Conservation (phyloP, 192 early-diverging fungal genomes). For the Coemansia sp. region DNA sequence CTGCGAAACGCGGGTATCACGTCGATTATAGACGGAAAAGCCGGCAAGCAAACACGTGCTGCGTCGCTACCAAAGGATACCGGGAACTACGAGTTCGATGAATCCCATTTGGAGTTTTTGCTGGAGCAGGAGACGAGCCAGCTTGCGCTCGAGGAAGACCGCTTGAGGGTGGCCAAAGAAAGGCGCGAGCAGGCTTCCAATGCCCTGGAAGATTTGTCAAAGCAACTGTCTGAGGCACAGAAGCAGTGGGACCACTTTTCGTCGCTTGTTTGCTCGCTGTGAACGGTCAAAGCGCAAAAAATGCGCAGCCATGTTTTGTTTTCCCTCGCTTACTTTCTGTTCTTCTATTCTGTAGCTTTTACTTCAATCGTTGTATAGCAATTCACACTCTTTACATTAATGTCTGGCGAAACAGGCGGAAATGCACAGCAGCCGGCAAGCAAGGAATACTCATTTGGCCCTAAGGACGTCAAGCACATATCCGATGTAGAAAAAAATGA, state of each 20-base stretch:
- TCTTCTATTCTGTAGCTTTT: background rate
- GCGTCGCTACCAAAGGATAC: constrained; percentile 18
- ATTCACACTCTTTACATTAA: background rate
- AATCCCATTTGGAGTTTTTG: constrained; percentile 25
- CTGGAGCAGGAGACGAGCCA: constrained; percentile 37
- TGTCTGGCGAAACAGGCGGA: background rate
- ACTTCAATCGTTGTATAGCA: background rate
- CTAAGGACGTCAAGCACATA: constrained; percentile 3
- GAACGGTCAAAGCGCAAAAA: background rate
- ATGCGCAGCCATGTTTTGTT: constrained; percentile 10
- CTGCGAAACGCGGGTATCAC: constrained; percentile 42
- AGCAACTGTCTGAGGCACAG: constrained; percentile 22
- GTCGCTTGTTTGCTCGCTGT: constrained; percentile 18
- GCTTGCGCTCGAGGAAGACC: constrained; percentile 25
- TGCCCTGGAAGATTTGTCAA: constrained; percentile 9
- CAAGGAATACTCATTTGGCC: constrained; percentile 5
- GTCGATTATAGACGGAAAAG: background rate
- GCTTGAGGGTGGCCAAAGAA: constrained; percentile 15
- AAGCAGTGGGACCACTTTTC: constrained; percentile 39
- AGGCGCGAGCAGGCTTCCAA: constrained; percentile 12
- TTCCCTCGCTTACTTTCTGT: background rate
- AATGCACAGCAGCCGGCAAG: background rate
- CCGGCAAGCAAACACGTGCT: background rate
- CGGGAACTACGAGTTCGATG: constrained; percentile 28
- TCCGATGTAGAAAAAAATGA: background rate